Conservation (phyloP, 306 rosid genomes). For the Dalbergia oliveri region DNA sequence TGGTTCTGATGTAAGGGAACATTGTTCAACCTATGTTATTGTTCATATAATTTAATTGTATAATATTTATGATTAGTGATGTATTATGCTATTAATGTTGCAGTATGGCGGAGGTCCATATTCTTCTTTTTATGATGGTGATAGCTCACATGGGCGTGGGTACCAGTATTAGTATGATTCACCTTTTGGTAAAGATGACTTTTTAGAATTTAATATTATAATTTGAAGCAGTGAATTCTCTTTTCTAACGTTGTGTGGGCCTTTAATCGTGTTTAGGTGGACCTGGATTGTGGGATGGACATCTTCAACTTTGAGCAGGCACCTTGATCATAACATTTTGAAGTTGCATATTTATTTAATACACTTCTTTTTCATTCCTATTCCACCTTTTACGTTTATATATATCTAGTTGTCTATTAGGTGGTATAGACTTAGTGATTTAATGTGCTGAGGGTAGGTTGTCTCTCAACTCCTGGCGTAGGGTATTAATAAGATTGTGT, state of each 20-base stretch:
- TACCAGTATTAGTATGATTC: conserved; percentile 56
- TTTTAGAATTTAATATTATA: conserved; percentile 29
- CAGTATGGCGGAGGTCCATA: conserved; percentile 69
- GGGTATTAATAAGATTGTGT: conserved; percentile 51
- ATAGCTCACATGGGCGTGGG: conserved; percentile 60
- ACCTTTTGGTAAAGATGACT: conserved; percentile 53
- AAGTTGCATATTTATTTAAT: conserved; percentile 57
- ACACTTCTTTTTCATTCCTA: conserved; percentile 41
- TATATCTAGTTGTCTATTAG: conserved; percentile 32
- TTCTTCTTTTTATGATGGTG: conserved; percentile 61
- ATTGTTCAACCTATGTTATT: conserved; percentile 31
- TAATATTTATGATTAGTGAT: conserved; percentile 12
- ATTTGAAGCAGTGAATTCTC: conserved; percentile 32
- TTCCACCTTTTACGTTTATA: conserved; percentile 44
- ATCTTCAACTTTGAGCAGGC: conserved; percentile 48
- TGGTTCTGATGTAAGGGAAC: conserved; percentile 72
- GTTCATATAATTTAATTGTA: conserved; percentile 27
- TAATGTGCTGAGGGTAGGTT: conserved; percentile 51
- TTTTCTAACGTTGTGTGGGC: conserved; percentile 44
- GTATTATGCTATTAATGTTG: conserved; percentile 48
- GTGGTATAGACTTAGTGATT: conserved; percentile 50
- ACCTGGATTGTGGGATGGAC: conserved; percentile 52
- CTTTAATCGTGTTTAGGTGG: conserved; percentile 58
- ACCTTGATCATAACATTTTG: conserved; percentile 53
- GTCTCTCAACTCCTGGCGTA: conserved; percentile 45